Evolutionary conservation across 164 flowering plant genomes (phyloP).

Genomic region (Aristolochia fimbriata): DNA sequence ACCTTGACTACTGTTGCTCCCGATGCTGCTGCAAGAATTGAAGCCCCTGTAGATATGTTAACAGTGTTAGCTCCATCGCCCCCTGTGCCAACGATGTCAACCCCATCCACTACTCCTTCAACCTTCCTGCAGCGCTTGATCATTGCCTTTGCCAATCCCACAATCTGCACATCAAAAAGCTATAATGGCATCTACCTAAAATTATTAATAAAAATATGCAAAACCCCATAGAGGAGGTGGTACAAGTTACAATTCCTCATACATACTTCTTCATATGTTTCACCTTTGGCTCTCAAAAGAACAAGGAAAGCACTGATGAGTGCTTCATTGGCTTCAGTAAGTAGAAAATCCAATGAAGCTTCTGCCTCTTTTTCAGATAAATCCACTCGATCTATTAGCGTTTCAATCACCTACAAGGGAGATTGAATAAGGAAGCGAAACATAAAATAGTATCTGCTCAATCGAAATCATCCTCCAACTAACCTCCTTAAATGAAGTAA

Average conservation of each 20-base stretch:
- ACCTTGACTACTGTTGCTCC: constrained; percentile 98
- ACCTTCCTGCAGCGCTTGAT: constrained; percentile 54
- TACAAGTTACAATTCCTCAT: neutral
- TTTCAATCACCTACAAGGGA: constrained; percentile 55
- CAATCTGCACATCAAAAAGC: constrained; percentile 34
- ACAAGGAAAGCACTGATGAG: constrained; percentile 88
- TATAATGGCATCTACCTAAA: neutral
- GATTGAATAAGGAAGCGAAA: neutral
- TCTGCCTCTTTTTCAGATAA: constrained; percentile 78
- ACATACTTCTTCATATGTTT: constrained; percentile 77
- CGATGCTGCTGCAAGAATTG: constrained; percentile 88
- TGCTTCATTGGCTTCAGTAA: constrained; percentile 60
- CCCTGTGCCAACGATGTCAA: constrained; percentile 98
- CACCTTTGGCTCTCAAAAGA: constrained; percentile 89
- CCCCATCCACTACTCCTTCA: constrained; percentile 63
- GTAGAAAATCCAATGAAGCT: constrained; percentile 53
- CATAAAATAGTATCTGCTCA: neutral
- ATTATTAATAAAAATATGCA: too few species aligned
- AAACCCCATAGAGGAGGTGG: too few species aligned
- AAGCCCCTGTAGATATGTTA: constrained; percentile 90
- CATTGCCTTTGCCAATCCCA: constrained; percentile 89
- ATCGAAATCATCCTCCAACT: neutral
- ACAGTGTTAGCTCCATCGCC: constrained; percentile 98
- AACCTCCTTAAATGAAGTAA: constrained; percentile 13
- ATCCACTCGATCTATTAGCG: constrained; percentile 58